These are phyloP conservation scores for Acacia concinna DNA, from an alignment of 331 rosid genomes.

Conservation along the genomic window DNA sequence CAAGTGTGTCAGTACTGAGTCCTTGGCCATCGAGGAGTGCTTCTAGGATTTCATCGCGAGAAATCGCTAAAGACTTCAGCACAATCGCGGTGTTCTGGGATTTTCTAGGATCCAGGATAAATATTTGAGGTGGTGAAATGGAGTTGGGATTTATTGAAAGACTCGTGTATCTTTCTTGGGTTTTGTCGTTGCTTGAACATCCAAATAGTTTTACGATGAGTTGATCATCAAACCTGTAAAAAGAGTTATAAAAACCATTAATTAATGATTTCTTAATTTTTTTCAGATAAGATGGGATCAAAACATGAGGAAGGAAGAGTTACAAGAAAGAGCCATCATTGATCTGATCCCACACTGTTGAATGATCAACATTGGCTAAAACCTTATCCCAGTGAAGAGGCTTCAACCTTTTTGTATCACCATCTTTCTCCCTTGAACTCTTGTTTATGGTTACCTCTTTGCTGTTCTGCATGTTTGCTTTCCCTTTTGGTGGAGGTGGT, in stretches of 20 bases:
- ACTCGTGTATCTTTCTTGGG: constrained; percentile 27
- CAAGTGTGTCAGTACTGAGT: constrained; percentile 60
- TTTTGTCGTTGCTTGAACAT: constrained; percentile 38
- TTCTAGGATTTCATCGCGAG: constrained; percentile 45
- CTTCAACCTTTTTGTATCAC: constrained; percentile 44
- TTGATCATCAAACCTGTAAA: constrained; percentile 51
- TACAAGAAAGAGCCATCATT: constrained; percentile 57
- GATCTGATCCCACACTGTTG: constrained; percentile 66
- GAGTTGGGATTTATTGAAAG: constrained; percentile 37
- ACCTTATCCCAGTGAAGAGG: constrained; percentile 70
- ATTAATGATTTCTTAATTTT: neutral
- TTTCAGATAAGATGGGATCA: neutral
- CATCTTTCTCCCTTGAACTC: constrained; percentile 36
- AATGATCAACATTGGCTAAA: constrained; percentile 54
- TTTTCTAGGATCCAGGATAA: constrained; percentile 68
- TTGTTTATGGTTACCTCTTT: neutral
- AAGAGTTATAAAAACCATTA: neutral
- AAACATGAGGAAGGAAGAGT: neutral
- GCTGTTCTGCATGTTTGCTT: constrained; percentile 21
- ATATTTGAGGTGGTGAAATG: constrained; percentile 48
- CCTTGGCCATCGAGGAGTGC: constrained; percentile 58
- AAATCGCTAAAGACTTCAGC: constrained; percentile 52
- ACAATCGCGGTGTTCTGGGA: constrained; percentile 78
- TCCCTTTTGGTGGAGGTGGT: constrained; percentile 45
- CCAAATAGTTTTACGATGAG: constrained; percentile 57